phyloP scores from a whole-genome alignment of 1,139 yeast genomes.

The Candida labiduridarum region DNA sequence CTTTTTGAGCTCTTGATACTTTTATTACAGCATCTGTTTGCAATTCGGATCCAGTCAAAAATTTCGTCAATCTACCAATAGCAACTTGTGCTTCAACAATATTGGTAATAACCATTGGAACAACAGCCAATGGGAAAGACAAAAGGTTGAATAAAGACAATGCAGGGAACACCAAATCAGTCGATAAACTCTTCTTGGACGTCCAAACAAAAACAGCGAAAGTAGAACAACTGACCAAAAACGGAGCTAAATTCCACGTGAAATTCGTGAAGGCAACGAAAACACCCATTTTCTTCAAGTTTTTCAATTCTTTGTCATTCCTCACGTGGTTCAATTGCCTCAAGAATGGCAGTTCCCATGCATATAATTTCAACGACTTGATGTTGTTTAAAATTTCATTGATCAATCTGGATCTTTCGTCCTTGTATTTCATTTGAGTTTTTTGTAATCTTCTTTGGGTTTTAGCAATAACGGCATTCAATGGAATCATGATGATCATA shows the following conservation, averaged over 20 bases:
- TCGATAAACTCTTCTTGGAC: slow-evolving; percentile 69
- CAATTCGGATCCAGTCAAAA: slow-evolving; percentile 75
- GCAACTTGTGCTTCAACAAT: slow-evolving; percentile 93
- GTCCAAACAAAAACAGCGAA: slow-evolving; percentile 78
- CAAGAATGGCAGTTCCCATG: slow-evolving; percentile 91
- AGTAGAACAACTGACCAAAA: slow-evolving; percentile 87
- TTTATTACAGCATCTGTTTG: slow-evolving; percentile 76
- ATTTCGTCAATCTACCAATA: slow-evolving; percentile 69
- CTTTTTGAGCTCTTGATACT: slow-evolving; percentile 48
- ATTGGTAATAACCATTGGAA: slow-evolving; percentile 88
- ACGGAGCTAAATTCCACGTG: slow-evolving; percentile 88
- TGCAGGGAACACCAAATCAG: slow-evolving; percentile 96
- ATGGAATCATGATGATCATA: slow-evolving; percentile 82
- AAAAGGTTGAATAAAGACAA: slow-evolving; percentile 82
- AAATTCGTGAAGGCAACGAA: slow-evolving; percentile 74
- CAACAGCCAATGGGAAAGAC: slow-evolving; percentile 88
- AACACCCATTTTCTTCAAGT: slow-evolving; percentile 75
- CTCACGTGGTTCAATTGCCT: slow-evolving; percentile 76
- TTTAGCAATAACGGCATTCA: slow-evolving; percentile 75
- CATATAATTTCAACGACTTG: slow-evolving; percentile 88
- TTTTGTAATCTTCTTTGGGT: slow-evolving; percentile 76
- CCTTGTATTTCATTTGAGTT: slow-evolving; percentile 49
- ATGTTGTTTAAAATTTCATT: slow-evolving; percentile 90
- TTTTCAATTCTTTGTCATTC: slow-evolving; percentile 83
- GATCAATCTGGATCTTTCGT: slow-evolving; percentile 57